Conservation (phyloP, 1,284 basidiomycete genomes). For the Puccinia novopanici region DNA sequence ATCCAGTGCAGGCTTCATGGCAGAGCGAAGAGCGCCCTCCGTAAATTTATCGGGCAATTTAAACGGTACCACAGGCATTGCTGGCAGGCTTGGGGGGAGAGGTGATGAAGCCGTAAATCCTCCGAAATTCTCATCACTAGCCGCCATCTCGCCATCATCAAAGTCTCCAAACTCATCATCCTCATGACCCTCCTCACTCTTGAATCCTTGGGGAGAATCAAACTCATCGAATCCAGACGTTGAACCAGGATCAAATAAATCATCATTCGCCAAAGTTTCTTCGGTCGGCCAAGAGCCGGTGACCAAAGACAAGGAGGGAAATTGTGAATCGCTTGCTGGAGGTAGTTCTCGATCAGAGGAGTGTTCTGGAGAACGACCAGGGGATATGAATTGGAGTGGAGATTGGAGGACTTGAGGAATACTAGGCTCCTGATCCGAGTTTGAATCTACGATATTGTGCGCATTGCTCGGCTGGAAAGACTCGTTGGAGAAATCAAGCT, state of each 20-base stretch:
- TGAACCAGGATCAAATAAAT: background rate
- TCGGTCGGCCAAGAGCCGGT: background rate
- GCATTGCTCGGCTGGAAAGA: background rate
- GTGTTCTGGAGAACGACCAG: background rate
- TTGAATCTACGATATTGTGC: constrained; percentile 1
- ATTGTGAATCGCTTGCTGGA: constrained; percentile 17
- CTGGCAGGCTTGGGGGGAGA: background rate
- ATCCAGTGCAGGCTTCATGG: constrained; percentile 11
- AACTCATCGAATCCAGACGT: constrained; percentile 8
- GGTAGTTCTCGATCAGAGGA: constrained; percentile 4
- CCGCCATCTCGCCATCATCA: constrained; percentile 36
- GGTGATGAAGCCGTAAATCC: constrained; percentile 5
- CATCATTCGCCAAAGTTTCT: background rate
- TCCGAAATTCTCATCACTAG: constrained; percentile 21
- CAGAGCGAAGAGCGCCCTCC: background rate
- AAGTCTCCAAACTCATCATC: constrained; percentile 49
- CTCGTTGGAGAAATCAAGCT: background rate
- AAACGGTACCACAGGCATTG: constrained; percentile 14
- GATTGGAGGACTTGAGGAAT: constrained; percentile 13
- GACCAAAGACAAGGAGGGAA: background rate
- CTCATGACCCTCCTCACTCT: background rate
- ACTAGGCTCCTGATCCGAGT: constrained; percentile 10
- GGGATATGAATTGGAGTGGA: background rate
- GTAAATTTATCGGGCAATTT: constrained; percentile 23
- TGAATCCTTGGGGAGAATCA: constrained; percentile 3